Evolutionary conservation across 768 basidiomycete genomes (phyloP), one percentile per base, ranked within the genome.

Genomic region (Russula griseocarnosa): DNA sequence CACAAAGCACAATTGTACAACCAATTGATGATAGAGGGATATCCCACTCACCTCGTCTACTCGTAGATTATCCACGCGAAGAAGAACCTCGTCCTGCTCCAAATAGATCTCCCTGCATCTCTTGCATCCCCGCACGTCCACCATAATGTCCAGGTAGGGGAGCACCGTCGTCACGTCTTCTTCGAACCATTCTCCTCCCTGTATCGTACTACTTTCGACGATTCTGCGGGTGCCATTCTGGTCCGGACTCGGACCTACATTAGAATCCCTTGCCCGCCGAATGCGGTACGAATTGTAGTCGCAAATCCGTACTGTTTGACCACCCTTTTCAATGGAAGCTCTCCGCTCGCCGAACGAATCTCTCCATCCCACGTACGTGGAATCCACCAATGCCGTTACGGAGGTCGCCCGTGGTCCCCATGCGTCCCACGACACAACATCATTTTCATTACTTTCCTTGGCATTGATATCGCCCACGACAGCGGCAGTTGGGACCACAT

Each of bases 231-330:
- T 32, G n/a, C 30, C 38, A 13, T 42, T n/a, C 28, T 13, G 16
- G 18, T 22, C 14, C 5, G 16, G n/a, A n/a, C n/a, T n/a, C n/a
- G n/a, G 14, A 38, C 14, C 38, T 16, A 38, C 38, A 38, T 38
- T 14, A 4, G 40, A n/a, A 9, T 9, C n/a, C 26, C 42, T 16
- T 50, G 59, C 60, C 24, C 28, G 42, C 32, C 60, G 32, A 10
- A 46, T 55, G 6, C 52, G 53, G 54, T 61, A 49, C 8, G 46
- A 46, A 13, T 50, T 55, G 46, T 49, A 55, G 36, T 62, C 61
- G 38, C 30, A 7, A 22, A 55, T 62, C 28, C 61, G 54, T 36
- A 62, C n/a, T n/a, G n/a, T 47, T 38, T 3, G 30, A 36, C 30
- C 44, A 16, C 32, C 20, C 16, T 18, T 1, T 32, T 36, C 50